A percentile compares a stretch with the other conserved stretches of the same genome.
Conservation (phyloP, 208 protist species). For the Wallacemonas sp. region DNA sequence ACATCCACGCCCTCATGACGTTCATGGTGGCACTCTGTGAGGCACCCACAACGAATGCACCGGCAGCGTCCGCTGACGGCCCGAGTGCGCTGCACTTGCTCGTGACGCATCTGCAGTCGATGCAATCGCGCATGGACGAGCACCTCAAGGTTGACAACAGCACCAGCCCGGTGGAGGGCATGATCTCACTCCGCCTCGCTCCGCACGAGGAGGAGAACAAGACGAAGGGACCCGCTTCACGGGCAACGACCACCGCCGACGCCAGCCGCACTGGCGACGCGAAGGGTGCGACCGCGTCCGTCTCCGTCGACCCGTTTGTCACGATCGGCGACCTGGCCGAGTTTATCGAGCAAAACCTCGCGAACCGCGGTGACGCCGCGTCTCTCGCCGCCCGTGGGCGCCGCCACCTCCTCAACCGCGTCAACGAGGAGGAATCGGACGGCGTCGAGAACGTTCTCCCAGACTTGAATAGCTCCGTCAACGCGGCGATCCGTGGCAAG, state of each 20-base stretch:
- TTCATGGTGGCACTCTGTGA: constrained; percentile 31
- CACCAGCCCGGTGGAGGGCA: background rate
- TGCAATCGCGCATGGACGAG: constrained; percentile 24
- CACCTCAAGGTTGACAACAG: constrained; percentile 1
- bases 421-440: constrained; percentile 2
- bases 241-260: background rate
- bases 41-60: background rate
- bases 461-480: constrained; percentile 2
- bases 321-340: constrained; percentile 26
- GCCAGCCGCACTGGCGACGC: background rate
- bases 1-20: constrained; percentile 28
- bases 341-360: constrained; percentile 26
- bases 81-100: constrained; percentile 18
- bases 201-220: constrained; percentile 5
- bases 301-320: constrained; percentile 13
- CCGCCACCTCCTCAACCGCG: background rate
- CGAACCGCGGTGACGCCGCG: constrained; percentile 19
- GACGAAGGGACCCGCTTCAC: background rate
- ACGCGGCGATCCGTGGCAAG: background rate
- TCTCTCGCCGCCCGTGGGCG: background rate
- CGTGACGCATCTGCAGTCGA: constrained; percentile 37
- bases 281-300: background rate
- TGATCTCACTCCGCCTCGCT: background rate
- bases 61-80: background rate
- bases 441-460: constrained; percentile 19